Base-by-base conservation (phyloP, 2,329 filamentous ascomycete genomes). In the Esteya vermicola region DNA sequence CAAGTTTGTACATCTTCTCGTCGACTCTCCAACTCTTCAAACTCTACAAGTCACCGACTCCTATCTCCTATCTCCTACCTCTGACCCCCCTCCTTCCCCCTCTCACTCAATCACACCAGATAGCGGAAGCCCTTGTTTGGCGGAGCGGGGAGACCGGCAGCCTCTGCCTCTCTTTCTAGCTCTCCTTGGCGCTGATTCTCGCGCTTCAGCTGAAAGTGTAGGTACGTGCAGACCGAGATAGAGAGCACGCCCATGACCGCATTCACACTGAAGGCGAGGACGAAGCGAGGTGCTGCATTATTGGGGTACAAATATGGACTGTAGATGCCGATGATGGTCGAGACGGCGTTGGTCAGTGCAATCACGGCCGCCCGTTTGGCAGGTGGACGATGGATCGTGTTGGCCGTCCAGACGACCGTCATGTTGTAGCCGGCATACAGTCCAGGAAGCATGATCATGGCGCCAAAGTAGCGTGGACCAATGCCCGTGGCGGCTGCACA, bases 321-420 rank as follows among this genome's bases (percentile, higher is more conserved):
- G 51, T 80, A 86, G 47, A 88, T 86, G 36, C 69, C 75, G 33
- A 72, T 73, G 10, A 68, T 65, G 54, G 86, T 85, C 18, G 70
- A 74, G 9, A 84, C 65, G 3, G 78, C 77, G 52, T 89, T 89
- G 57, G 88, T 83, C 45, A 80, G 76, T 1, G 81, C 83, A 5
- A 89, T 56, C 0, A 79, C 81, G 0, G 80, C 64, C 1, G 66
- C 66, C 44, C 81, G 71, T 60, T 86, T 86, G 2, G 81, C 76
- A 0, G 81, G 79, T 3, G 84, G 83, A 6, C 82, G 72, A 0
- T 82, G 81, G 38, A 89, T 67, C 2, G 77, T 80, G 53, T 82
- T 85, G 36, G 71, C 75, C 47, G 88, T 85, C 83, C 82, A 91
- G 3, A 77, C 71, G 4, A 84, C 61, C 2, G 68, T 67, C 1